phyloP scores from a whole-genome alignment of 768 basidiomycete genomes.

The Kwoniella mangroviensis region DNA sequence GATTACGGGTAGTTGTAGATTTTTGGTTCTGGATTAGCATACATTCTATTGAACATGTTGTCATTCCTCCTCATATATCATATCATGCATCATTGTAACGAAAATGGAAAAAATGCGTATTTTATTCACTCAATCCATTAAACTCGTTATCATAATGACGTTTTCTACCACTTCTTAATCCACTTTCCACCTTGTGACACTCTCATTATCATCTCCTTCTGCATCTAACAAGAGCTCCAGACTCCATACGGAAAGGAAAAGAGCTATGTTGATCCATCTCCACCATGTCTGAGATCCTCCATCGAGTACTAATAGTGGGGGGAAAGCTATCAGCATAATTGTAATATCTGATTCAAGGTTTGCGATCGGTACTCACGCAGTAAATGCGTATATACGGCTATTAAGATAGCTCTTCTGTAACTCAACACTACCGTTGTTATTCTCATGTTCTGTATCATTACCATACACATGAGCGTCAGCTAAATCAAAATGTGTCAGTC shows the following conservation, averaged over 20 bases:
- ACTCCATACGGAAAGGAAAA: constrained; percentile 54
- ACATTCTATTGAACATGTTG: background rate
- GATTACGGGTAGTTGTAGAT: constrained; percentile 3
- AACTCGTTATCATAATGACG: too few species aligned
- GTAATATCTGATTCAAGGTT: background rate
- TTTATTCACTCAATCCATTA: background rate
- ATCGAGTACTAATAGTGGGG: constrained; percentile 47
- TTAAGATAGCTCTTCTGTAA: constrained; percentile 57
- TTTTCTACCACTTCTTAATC: constrained; percentile 30
- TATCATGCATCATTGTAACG: constrained; percentile 3
- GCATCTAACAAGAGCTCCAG: constrained; percentile 55
- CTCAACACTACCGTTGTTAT: constrained; percentile 56
- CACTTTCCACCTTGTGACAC: constrained; percentile 54
- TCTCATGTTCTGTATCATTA: constrained; percentile 46
- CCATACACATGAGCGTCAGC: background rate
- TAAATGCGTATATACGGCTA: constrained; percentile 58
- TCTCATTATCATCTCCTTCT: constrained; percentile 53
- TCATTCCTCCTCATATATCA: background rate
- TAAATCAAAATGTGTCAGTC: background rate
- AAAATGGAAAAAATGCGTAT: background rate
- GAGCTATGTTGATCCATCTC: constrained; percentile 54
- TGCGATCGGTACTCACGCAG: constrained; percentile 43
- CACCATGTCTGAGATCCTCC: constrained; percentile 57
- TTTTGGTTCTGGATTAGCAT: too few species aligned
- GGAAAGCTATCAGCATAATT: constrained; percentile 6